Evolutionary conservation across 805 yeast species (phyloP), one percentile per base, ranked within the genome.

Genomic region (Blastobotrys attinorum): DNA sequence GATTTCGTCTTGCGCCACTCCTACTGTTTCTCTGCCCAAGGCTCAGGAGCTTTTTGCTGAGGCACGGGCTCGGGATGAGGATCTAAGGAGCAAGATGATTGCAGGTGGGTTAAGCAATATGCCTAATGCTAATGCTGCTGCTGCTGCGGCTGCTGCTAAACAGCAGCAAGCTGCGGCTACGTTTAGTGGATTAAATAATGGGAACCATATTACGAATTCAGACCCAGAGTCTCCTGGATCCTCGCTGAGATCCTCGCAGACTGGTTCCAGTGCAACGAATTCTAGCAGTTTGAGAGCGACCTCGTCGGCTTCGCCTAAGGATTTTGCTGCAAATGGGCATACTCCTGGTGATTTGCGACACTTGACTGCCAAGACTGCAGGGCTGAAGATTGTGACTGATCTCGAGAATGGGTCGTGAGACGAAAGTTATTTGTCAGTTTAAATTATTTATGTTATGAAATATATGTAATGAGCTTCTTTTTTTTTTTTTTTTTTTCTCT

Each of bases 1-100:
- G 1, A 81, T 89, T 7, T 83, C 95, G 47, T 83, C 96, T 13
- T 90, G 95, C 61, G 81, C 83, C 10, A 87, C 97, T 0, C 97
- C 98, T n/a, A 90, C 97, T 0, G 88, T 92, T 6, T 80, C 95
- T 8, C 67, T 92, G 49, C 76, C 79, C 39, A 80, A 78, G 54
- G 98, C 98, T 0, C 95, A 87, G 63, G 95, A 81, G 56, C 63
- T 92, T 61, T 69, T 87, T 55, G 81, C 85, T 2, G 83, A 81
- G 52, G 92, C 95, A 3, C 40, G 54, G 10, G 44, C 45, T 13
- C 47, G 55, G 10, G 55, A 52, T 15, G 56, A 52, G 32, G 56
- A 52, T 20, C 41, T 52, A 10, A 45, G 56, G 5, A 50, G 51
- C 10, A 46, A 49, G 43, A 52, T 52, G 56, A 43, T 52, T 41